Conservation (phyloP, 495 filamentous ascomycete genomes). For the Neurospora sp. region DNA sequence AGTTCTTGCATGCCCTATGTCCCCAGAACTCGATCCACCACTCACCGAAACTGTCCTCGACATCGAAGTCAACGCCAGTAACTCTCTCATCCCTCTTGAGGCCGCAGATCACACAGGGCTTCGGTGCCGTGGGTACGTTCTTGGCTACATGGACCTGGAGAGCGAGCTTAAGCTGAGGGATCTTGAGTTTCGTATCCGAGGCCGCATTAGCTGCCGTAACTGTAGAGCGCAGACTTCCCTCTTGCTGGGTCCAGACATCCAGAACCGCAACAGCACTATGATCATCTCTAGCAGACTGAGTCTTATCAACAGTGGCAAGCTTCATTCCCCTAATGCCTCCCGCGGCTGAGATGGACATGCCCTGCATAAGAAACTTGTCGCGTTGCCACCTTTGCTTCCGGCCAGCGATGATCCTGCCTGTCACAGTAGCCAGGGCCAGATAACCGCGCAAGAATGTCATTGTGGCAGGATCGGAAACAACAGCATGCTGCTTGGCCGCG, state of each 20-base stretch:
- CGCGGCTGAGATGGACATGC: slow-evolving; percentile 67
- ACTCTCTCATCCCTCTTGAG: slow-evolving; percentile 79
- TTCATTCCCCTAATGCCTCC: slow-evolving; percentile 76
- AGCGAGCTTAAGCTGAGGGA: slow-evolving; percentile 60
- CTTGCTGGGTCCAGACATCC: slow-evolving; percentile 56
- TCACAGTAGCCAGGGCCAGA: slow-evolving; percentile 52
- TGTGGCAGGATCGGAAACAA: slow-evolving; percentile 46
- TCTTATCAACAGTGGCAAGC: slow-evolving; percentile 67
- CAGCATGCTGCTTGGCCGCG: slow-evolving; percentile 42
- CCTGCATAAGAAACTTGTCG: slow-evolving; percentile 73
- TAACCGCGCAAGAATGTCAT: slow-evolving; percentile 42
- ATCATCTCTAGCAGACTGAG: slow-evolving; percentile 73
- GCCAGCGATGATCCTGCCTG: slow-evolving; percentile 74
- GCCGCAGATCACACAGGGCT: slow-evolving; percentile 81
- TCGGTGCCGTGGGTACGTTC: slow-evolving; percentile 57
- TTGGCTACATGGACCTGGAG: slow-evolving; percentile 51
- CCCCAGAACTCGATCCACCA: slow-evolving; percentile 95
- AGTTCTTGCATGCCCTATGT: slow-evolving; percentile 66
- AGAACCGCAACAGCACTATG: slow-evolving; percentile 76
- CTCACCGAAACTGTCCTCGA: slow-evolving; percentile 85
- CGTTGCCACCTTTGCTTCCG: slow-evolving; percentile 83
- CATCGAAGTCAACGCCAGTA: slow-evolving; percentile 57
- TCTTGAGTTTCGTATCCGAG: slow-evolving; percentile 28
- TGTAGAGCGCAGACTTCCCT: slow-evolving; percentile 51
- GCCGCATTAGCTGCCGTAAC: slow-evolving; percentile 41